Evolutionary conservation across 169 alveolate genomes (phyloP).

Genomic region (Plasmodium cynomolgi): DNA sequence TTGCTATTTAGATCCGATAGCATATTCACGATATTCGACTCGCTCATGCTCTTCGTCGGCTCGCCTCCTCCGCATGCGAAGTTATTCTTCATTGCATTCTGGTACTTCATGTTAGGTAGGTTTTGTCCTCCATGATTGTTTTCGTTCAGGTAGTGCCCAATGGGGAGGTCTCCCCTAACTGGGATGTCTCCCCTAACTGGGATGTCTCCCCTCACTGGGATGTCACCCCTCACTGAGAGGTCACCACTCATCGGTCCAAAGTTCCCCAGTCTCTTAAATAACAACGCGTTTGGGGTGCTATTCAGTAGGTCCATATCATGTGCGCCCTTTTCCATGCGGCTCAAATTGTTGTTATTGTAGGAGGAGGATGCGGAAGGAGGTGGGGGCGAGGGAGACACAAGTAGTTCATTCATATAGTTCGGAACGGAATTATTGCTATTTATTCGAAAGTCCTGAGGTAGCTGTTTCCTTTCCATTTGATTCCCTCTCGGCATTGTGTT

Average conservation of each 20-base stretch:
- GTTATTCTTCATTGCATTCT: background rate
- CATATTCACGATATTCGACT: slow-evolving; percentile 29
- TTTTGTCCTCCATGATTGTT: background rate
- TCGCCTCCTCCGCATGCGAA: background rate
- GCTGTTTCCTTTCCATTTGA: background rate
- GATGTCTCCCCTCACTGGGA: background rate
- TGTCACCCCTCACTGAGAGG: background rate
- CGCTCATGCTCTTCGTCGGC: slow-evolving; percentile 14
- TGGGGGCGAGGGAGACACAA: background rate
- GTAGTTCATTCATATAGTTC: slow-evolving; percentile 1
- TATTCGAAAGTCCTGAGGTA: background rate
- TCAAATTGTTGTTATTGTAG: background rate
- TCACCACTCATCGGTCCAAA: background rate
- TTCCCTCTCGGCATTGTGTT: background rate
- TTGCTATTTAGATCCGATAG: slow-evolving; percentile 10
- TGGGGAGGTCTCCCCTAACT: background rate
- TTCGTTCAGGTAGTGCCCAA: background rate
- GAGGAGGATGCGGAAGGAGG: background rate
- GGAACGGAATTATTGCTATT: background rate
- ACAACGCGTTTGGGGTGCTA: background rate
- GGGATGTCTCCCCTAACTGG: background rate
- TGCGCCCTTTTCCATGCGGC: slow-evolving; percentile 20
- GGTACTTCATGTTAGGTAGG: background rate
- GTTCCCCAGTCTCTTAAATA: background rate
- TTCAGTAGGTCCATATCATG: background rate